Base-by-base conservation (phyloP, 352 stramenopile genomes). In the Phytopythium cucurbitacearum region DNA sequence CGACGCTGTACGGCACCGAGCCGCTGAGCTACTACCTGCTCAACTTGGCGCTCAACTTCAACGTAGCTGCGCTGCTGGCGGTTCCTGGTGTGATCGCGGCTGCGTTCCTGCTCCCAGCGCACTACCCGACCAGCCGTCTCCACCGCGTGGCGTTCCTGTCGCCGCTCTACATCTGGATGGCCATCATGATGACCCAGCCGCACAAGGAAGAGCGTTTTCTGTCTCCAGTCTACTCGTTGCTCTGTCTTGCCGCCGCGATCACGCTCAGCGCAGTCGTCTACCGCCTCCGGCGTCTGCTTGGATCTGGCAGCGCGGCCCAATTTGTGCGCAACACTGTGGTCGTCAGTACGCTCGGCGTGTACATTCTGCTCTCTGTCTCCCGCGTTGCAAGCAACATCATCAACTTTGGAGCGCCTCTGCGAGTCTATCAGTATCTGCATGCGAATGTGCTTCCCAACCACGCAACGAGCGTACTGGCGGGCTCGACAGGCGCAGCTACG, bases 131-230 rank as follows among this genome's bases (percentile, higher is more conserved):
- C 4, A 54, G 48, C 21, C 69, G 56, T 40, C 13, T 67, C 16
- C 65, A 77, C 34, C 54, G 74, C 10, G 10, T 75, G 13, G 57
- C 62, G 36, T 89, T 81, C 40, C 55, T 91, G 41, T 78, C 66
- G 7, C 80, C 81, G 9, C 64, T 91, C 65, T 92, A 96, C 51
- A 45, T 98, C 16, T 99, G 96, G 95, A 58, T 98, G 43, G 62
- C 39, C 5, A 87, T 99, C 40, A 97, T 99, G 64, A 86, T 95
- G 40, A 58, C 80, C n/a, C 82, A 98, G 62, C 80, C 96, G 21
- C 97, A 99, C 81, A 99, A 99, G 65, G 97, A 99, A 62, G 97
- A 99, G 75, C 82, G 96, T 5, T 99, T 99, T 65, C 61, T 99
- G 13, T 99, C 96, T 57, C 95, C 95, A 0, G 75, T 97, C 6